Conservation (phyloP, 2,329 filamentous ascomycete genomes). For the Chaetomium sp. region DNA sequence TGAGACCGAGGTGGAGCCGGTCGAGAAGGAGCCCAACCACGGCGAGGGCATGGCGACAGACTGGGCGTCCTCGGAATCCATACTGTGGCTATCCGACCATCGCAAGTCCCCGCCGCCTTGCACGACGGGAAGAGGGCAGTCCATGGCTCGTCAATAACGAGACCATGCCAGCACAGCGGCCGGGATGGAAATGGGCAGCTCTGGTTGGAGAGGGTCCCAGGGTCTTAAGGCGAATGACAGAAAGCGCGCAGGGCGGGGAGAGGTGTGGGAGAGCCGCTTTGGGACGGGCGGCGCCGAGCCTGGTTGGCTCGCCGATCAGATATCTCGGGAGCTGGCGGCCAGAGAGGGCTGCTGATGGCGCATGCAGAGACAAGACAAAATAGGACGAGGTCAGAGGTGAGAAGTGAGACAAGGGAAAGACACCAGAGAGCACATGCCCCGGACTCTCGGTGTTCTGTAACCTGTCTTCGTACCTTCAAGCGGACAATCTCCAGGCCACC, state of each 20-base stretch:
- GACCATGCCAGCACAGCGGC: constrained; percentile 43
- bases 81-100: constrained; percentile 52
- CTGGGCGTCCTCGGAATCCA: constrained; percentile 48
- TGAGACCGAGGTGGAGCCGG: constrained; percentile 39
- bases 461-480: background rate
- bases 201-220: constrained; percentile 22
- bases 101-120: constrained; percentile 47
- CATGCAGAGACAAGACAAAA: constrained; percentile 22
- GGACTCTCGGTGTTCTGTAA: background rate
- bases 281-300: constrained; percentile 21
- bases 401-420: constrained; percentile 2
- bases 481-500: background rate
- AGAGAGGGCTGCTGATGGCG: constrained; percentile 25
- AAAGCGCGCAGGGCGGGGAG: constrained; percentile 16
- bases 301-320: constrained; percentile 36
- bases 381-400: constrained; percentile 9
- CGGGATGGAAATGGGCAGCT: constrained; percentile 21
- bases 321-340: constrained; percentile 28
- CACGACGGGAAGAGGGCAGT: constrained; percentile 47
- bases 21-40: constrained; percentile 41
- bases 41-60: constrained; percentile 41
- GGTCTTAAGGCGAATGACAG: constrained; percentile 26
- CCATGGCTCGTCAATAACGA: constrained; percentile 52
- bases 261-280: constrained; percentile 22
- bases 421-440: background rate